Conservation (phyloP, 495 filamentous ascomycete species). For the Hypoxylon trugodes region DNA sequence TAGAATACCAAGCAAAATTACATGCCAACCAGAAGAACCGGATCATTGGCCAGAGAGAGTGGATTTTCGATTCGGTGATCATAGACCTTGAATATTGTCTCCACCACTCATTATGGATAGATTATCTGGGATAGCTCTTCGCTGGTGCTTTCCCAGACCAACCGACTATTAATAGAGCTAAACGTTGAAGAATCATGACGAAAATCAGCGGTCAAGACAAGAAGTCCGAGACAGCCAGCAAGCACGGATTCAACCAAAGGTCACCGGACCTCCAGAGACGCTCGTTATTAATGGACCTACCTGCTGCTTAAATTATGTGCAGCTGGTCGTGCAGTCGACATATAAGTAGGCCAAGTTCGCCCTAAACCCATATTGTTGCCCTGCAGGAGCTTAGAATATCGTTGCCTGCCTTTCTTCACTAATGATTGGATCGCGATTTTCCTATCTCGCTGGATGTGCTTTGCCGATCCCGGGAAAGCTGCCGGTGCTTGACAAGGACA, state of each 20-base stretch:
- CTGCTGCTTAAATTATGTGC: background rate
- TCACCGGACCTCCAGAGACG: background rate
- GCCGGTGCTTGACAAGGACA: conserved; percentile 6
- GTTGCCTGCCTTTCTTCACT: conserved; percentile 1
- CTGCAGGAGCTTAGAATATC: conserved; percentile 17
- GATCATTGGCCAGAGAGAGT: conserved; percentile 4
- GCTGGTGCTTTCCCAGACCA: background rate
- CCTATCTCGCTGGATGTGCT: conserved; percentile 6
- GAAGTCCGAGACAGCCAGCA: background rate
- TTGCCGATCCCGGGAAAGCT: conserved; percentile 27
- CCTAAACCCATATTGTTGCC: conserved; percentile 16
- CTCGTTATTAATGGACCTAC: conserved; percentile 6
- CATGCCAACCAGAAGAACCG: conserved; percentile 8
- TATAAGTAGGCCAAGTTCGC: conserved; percentile 10
- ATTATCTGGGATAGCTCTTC: background rate
- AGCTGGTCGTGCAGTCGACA: conserved; percentile 6
- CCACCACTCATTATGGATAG: conserved; percentile 4
- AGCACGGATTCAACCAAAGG: background rate
- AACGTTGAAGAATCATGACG: background rate
- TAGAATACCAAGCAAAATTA: too few relatives aligned
- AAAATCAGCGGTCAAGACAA: conserved; percentile 11
- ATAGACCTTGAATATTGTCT: background rate
- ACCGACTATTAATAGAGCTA: background rate
- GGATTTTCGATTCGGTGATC: background rate
- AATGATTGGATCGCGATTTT: conserved; percentile 21